These are phyloP conservation scores for Cadophora gregata DNA, from an alignment of 2,329 filamentous ascomycete genomes.

Conservation along the genomic window DNA sequence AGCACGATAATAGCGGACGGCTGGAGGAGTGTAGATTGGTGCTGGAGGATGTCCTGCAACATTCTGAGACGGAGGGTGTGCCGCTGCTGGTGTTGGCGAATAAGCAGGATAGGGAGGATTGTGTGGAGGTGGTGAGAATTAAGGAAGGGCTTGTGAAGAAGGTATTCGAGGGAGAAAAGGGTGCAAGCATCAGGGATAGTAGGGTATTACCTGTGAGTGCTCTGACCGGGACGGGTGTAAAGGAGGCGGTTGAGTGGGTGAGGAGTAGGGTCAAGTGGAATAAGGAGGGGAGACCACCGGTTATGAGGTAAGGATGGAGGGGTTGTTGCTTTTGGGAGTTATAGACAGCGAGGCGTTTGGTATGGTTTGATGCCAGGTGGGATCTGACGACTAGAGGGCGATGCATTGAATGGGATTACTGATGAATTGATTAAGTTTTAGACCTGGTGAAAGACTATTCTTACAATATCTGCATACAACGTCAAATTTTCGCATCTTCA, in stretches of 20 bases:
- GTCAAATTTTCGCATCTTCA: not conserved
- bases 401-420: slow-evolving; percentile 12
- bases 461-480: not conserved
- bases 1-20: slow-evolving; percentile 57
- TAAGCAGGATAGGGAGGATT: slow-evolving; percentile 97
- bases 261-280: slow-evolving; percentile 94
- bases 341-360: slow-evolving; percentile 37
- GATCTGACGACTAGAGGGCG: slow-evolving; percentile 4
- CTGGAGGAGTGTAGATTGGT: slow-evolving; percentile 89
- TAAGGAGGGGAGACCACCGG: slow-evolving; percentile 87
- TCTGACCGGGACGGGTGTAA: slow-evolving; percentile 85
- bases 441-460: not conserved
- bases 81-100: slow-evolving; percentile 93
- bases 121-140: slow-evolving; percentile 94
- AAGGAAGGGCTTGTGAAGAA: slow-evolving; percentile 96
- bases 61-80: slow-evolving; percentile 88
- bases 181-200: slow-evolving; percentile 83
- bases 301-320: slow-evolving; percentile 73
- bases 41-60: slow-evolving; percentile 86
- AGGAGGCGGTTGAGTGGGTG: slow-evolving; percentile 97
- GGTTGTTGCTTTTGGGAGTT: slow-evolving; percentile 7
- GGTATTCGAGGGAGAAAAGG: slow-evolving; percentile 94
- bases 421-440: not conserved
- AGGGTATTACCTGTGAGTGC: slow-evolving; percentile 90
- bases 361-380: slow-evolving; percentile 23